phyloP scores from a whole-genome alignment of 2,329 filamentous ascomycete species.

The Diplodia sapinea region DNA sequence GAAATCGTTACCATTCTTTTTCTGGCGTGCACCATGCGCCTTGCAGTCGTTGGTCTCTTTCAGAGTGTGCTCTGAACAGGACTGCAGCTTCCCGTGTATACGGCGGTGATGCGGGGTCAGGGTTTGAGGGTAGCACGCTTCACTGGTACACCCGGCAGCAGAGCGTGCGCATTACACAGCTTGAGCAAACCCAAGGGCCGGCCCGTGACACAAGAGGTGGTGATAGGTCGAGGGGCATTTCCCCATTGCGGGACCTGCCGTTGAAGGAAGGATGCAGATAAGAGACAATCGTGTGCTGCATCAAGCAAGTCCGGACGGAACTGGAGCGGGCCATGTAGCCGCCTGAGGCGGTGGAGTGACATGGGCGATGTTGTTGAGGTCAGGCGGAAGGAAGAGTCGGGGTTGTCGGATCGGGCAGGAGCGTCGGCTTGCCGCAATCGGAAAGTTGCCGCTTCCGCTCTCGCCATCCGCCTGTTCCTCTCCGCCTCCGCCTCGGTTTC shows the following conservation, averaged over 20 bases:
- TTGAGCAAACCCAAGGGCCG: background rate
- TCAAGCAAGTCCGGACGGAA: background rate
- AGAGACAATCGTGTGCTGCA: background rate
- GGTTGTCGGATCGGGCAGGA: slow-evolving; percentile 9
- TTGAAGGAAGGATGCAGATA: background rate
- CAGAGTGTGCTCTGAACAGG: background rate
- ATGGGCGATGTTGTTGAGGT: background rate
- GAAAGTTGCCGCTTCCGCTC: background rate
- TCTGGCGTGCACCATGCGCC: no score
- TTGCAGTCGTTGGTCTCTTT: background rate
- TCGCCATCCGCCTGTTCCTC: background rate
- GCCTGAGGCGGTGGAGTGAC: background rate
- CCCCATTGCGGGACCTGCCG: no score
- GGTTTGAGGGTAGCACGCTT: background rate
- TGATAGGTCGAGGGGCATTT: no score
- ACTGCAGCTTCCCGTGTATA: slow-evolving; percentile 6
- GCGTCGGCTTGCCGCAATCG: slow-evolving; percentile 19
- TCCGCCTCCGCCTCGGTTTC: background rate
- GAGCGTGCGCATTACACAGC: background rate
- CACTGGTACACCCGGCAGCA: background rate
- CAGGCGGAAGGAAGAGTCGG: background rate
- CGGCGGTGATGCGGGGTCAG: background rate
- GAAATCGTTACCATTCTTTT: no score
- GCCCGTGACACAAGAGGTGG: background rate
- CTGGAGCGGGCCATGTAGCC: background rate